These are phyloP conservation scores for Apiotrichum mycotoxinovorans DNA, from an alignment of 1,284 basidiomycete genomes.

Conservation along the genomic window DNA sequence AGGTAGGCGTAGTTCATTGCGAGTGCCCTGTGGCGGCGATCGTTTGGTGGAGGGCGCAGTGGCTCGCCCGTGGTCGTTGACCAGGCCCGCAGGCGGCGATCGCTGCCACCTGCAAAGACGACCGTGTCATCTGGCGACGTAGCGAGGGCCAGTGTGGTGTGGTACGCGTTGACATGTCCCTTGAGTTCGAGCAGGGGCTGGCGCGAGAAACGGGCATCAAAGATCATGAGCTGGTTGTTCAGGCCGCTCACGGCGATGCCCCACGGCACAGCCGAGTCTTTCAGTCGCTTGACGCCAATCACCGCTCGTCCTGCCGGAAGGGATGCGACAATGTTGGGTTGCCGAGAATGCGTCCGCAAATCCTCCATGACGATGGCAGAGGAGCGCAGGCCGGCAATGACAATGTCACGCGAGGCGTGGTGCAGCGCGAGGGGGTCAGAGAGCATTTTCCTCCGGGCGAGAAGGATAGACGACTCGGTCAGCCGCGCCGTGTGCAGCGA, in stretches of 20 bases:
- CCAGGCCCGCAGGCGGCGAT: constrained; percentile 35
- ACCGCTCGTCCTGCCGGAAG: constrained; percentile 31
- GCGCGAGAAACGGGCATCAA: constrained; percentile 34
- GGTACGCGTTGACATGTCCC: constrained; percentile 37
- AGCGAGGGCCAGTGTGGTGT: constrained; percentile 29
- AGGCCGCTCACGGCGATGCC: constrained; percentile 39
- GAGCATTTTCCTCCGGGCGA: constrained; percentile 17
- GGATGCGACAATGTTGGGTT: constrained; percentile 15
- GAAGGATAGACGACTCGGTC: constrained; percentile 12
- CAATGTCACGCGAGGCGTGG: constrained; percentile 26
- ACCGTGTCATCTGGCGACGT: constrained; percentile 32
- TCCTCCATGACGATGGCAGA: constrained; percentile 25
- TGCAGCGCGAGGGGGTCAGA: constrained; percentile 37
- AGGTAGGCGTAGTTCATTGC: constrained; percentile 3
- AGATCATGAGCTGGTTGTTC: constrained; percentile 36
- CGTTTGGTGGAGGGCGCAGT: not conserved
- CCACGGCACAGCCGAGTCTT: constrained; percentile 41
- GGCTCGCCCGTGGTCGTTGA: constrained; percentile 30
- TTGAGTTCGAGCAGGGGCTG: constrained; percentile 25
- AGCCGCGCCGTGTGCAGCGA: constrained; percentile 12
- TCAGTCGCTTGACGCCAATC: constrained; percentile 34
- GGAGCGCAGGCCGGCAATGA: constrained; percentile 35
- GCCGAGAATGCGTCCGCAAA: constrained; percentile 13
- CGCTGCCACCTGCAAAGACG: constrained; percentile 36
- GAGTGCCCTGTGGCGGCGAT: constrained; percentile 1